phyloP scores from a whole-genome alignment of 1,139 yeast genomes.

The Protomyces gravidus region DNA sequence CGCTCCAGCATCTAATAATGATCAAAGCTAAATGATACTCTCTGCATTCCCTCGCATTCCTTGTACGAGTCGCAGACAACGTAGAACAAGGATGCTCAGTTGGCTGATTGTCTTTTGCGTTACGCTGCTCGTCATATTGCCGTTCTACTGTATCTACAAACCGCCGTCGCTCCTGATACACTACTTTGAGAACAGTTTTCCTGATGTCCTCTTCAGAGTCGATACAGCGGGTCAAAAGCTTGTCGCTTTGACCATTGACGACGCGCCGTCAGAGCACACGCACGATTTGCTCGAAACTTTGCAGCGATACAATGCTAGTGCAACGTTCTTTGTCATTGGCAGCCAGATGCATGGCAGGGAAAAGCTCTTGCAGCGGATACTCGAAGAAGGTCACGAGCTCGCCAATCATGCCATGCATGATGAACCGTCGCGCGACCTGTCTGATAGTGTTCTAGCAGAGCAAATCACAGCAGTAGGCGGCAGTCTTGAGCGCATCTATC shows the following conservation, averaged over 20 bases:
- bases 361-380: not conserved
- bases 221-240: slow-evolving; percentile 5
- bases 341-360: slow-evolving; percentile 2
- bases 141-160: slow-evolving; percentile 12
- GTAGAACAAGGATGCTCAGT: slow-evolving; percentile 2
- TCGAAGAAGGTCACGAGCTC: slow-evolving; percentile 15
- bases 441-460: not conserved
- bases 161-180: slow-evolving; percentile 12
- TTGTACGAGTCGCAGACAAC: not conserved
- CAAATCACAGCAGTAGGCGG: slow-evolving; percentile 12
- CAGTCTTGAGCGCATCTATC: slow-evolving; percentile 5
- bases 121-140: not conserved
- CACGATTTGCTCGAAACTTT: slow-evolving; percentile 80
- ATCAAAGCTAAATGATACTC: not conserved
- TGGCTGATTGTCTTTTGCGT: slow-evolving; percentile 1
- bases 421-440: slow-evolving; percentile 20
- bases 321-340: slow-evolving; percentile 27
- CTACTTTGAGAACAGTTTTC: slow-evolving; percentile 8
- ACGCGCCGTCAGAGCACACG: slow-evolving; percentile 65
- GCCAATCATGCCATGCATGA: slow-evolving; percentile 29
- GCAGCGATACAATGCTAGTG: slow-evolving; percentile 41
- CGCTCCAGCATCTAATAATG: too few species aligned
- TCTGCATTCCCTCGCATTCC: not conserved
- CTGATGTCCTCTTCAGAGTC: slow-evolving; percentile 15
- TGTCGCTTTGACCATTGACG: slow-evolving; percentile 40